Evolutionary conservation across 2,329 filamentous ascomycete genomes (phyloP), one percentile per base, ranked within the genome.

Genomic region (Botrytis deweyae): DNA sequence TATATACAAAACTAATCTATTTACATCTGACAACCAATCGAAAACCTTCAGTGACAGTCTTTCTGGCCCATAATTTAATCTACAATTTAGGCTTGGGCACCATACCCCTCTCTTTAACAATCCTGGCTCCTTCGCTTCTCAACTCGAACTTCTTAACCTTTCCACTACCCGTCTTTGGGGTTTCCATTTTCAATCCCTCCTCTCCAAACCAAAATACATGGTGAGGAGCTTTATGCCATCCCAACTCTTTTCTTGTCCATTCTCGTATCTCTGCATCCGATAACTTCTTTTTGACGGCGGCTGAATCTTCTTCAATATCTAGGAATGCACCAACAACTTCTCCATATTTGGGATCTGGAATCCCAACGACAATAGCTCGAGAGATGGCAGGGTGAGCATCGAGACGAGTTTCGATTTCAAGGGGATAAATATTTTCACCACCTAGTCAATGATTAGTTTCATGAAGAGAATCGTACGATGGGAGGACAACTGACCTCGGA

Each of bases 161-260:
- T 5, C 91, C 91, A 79, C 90, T 92, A 0, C 90, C 90, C n/a
- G 91, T 92, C 79, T 92, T 83, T 16, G 91, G 91, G 46, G 91
- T 85, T 1, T 84, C 83, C 33, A 52, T 61, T 1, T 78, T 78
- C 1, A 89, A 86, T 38, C 72, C 75, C 64, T 86, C 86, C 76
- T 88, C 84, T 0, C 92, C 93, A 40, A 95, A 86, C 87, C 92
- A 93, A 80, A 94, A 94, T n/a, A 95, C 81, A 81, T 94, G 88
- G 14, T 88, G 84, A 0, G 93, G 92, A 5, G 91, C 89, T 83
- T 93, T 93, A 80, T 92, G 90, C 55, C 87, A 84, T 1, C 90
- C 90, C 10, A 93, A 85, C 52, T 85, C 86, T 77, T 87, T 83
- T 69, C 88, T 85, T 1, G 89, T 89, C 90, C 90, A 92, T 62